A percentile compares a stretch with the other conserved stretches of the same genome.
Conservation (phyloP, 78 protist species). For the slime mould (Dictyostelium discoideum) region dicty_2.7 NC_007091.3:4449001-4449500, state of each 20-base stretch:
- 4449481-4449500: too few species aligned
- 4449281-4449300: neutral
- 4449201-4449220: neutral
- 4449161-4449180: neutral
- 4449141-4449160: neutral
- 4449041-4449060: neutral
- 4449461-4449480: too few species aligned
- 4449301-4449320: neutral
- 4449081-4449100: neutral
- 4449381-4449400: too few species aligned
- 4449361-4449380: neutral
- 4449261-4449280: neutral
- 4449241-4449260: neutral
- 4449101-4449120: neutral
- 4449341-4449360: neutral
- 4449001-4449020: too few species aligned
- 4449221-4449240: too few species aligned
- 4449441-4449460: too few species aligned
- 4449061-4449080: neutral
- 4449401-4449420: too few species aligned
- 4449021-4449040: too few species aligned
- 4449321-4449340: neutral
- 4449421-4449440: too few species aligned
- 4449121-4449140: too few species aligned
- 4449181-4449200: neutral